Evolutionary conservation across 1,284 basidiomycete species (phyloP).

Genomic region (Ustilago xerochloae): DNA sequence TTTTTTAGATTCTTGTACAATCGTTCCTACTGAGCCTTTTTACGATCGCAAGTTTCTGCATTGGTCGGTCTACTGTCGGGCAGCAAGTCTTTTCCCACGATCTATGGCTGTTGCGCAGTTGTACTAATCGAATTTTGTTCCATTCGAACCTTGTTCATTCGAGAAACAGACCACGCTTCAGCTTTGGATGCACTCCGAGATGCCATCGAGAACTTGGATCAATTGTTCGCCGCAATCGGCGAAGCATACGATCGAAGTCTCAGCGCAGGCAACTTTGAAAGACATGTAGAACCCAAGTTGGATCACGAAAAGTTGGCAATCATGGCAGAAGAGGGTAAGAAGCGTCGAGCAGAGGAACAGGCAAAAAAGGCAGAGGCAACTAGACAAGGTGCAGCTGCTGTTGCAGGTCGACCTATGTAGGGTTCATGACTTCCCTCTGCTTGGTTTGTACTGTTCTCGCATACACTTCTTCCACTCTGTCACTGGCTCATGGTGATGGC

Average conservation of each 20-base stretch:
- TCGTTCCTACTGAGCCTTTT: constrained; percentile 68
- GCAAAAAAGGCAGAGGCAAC: constrained; percentile 40
- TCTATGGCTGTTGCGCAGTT: background rate
- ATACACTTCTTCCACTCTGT: background rate
- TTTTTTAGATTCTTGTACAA: constrained; percentile 62
- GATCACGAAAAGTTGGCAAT: constrained; percentile 44
- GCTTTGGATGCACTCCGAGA: constrained; percentile 60
- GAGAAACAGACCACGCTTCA: constrained; percentile 35
- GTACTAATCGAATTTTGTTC: background rate
- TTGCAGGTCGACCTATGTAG: constrained; percentile 48
- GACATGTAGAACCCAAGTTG: constrained; percentile 45
- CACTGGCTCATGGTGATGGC: background rate
- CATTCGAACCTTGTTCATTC: background rate
- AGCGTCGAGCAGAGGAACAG: constrained; percentile 39
- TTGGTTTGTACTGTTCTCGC: too few relatives aligned
- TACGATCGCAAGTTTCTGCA: constrained; percentile 14
- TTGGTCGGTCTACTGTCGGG: constrained; percentile 8
- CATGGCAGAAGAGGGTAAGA: constrained; percentile 44
- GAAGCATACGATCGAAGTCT: constrained; percentile 58
- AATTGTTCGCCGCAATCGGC: constrained; percentile 58
- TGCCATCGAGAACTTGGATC: constrained; percentile 60
- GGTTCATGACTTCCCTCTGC: background rate
- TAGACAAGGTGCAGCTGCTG: constrained; percentile 32
- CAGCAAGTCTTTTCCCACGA: background rate
- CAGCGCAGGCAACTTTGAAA: constrained; percentile 53